Base-by-base conservation (phyloP, 2,329 filamentous ascomycete species). In the Tolypocladium tropicale region DNA sequence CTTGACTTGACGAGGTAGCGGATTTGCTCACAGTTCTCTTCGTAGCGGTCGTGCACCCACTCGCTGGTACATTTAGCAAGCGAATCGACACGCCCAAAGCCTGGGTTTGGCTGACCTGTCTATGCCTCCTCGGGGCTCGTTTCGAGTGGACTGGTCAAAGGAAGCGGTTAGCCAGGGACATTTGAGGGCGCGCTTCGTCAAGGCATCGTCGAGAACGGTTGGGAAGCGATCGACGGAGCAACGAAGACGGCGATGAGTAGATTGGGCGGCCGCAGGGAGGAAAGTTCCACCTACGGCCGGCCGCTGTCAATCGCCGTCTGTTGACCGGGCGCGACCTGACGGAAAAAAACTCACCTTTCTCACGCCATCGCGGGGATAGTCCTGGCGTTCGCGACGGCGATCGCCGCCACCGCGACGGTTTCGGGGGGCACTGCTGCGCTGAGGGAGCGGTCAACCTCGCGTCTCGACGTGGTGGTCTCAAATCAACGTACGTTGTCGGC, bases 21-120 rank as follows among this genome's bases (percentile, higher is more conserved):
- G 57, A 55, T 2, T 5, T n/a, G 16, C 68, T 66, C 75, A 81
- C 85, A 79, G 70, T 86, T 81, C 66, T 90, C 89, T 70, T 94
- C 89, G 70, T 84, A 95, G 69, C 85, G 89, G 75, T 95, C 90
- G 71, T 96, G 92, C 64, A 96, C 90, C 92, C 92, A 96, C 78
- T 95, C 91, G 68, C 90, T 90, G 60, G 28, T 55, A 5, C 16
- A 30, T 36, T 56, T 28, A 48, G 39, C 48, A 55, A 64, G 72
- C 58, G 71, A 7, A 14, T 33, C 28, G 28, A 28, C 14, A 28
- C 46, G 18, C 46, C 21, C 14, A 18, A 14, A 10, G 28, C 10
- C 18, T n/a, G 9, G 30, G 46, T 28, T 21, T 28, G 28, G 46
- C 82, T 60, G 72, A 90, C 87, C 82, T 83, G 71, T 90, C 86